Conservation (phyloP, 2,329 filamentous ascomycete genomes). For the Fusarium sp. region DNA sequence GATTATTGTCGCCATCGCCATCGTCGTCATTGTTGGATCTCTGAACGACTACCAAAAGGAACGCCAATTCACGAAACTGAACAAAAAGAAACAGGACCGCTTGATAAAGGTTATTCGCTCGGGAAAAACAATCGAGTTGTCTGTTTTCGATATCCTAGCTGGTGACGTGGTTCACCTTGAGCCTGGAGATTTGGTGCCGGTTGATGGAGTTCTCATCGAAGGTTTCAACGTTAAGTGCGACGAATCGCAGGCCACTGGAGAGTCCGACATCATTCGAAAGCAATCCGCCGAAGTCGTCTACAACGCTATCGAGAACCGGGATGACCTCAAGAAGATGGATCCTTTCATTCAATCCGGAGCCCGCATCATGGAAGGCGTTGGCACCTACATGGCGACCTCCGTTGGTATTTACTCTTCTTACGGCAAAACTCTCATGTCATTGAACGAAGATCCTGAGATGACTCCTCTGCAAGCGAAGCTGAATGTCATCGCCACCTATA, state of each 20-base stretch:
- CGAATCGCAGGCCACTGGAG: conserved; percentile 82
- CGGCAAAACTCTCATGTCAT: conserved; percentile 79
- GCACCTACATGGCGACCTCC: conserved; percentile 79
- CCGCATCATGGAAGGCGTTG: conserved; percentile 81
- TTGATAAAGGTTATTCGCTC: conserved; percentile 78
- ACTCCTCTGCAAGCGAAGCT: conserved; percentile 83
- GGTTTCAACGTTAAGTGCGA: conserved; percentile 82
- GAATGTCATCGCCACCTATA: conserved; percentile 80
- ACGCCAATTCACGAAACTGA: conserved; percentile 81
- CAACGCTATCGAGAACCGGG: conserved; percentile 74
- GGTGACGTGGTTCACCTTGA: conserved; percentile 80
- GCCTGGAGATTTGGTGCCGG: conserved; percentile 79
- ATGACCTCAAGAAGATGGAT: conserved; percentile 78
- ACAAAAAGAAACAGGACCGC: conserved; percentile 83
- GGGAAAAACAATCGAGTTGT: conserved; percentile 76
- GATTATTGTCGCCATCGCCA: conserved; percentile 82
- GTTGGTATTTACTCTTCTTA: conserved; percentile 80
- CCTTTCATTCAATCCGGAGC: conserved; percentile 88
- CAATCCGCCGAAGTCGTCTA: conserved; percentile 75
- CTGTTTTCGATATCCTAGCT: conserved; percentile 75
- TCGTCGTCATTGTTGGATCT: conserved; percentile 81
- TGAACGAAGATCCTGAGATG: conserved; percentile 79
- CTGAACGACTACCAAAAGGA: conserved; percentile 86
- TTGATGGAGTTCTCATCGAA: conserved; percentile 78
- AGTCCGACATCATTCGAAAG: conserved; percentile 81